Conservation (phyloP, 2,329 filamentous ascomycete genomes). For the Pseudocercospora ulei region DNA sequence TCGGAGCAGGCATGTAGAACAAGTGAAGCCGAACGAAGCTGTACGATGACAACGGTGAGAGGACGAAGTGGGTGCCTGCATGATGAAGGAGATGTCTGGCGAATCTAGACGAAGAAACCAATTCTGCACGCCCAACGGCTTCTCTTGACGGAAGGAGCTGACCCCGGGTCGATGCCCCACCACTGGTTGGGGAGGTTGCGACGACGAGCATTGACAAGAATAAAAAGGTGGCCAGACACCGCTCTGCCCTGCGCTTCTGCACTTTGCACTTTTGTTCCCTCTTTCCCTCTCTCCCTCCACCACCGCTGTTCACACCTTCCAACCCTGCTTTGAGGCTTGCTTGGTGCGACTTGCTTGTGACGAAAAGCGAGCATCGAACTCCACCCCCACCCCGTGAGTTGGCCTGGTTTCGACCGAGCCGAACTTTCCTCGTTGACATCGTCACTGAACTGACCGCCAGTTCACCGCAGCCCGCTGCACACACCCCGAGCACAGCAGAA, state of each 20-base stretch:
- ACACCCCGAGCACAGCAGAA: conserved; percentile 12
- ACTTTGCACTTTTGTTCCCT: not conserved
- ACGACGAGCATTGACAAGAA: conserved; percentile 1
- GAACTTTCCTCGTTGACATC: conserved; percentile 10
- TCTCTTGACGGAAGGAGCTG: not conserved
- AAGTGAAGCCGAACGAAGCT: not conserved
- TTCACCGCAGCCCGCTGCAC: conserved; percentile 5
- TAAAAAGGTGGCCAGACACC: conserved; percentile 5
- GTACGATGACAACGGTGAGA: conserved; percentile 2
- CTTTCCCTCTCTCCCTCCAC: not conserved
- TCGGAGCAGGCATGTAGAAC: not conserved
- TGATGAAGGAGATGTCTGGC: conserved; percentile 2
- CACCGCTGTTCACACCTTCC: conserved; percentile 1
- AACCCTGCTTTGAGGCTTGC: conserved; percentile 7
- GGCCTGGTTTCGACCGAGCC: conserved; percentile 8
- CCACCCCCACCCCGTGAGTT: conserved; percentile 10
- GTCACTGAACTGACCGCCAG: conserved; percentile 17
- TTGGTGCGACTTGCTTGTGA: conserved; percentile 3
- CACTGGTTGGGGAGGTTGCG: conserved; percentile 4
- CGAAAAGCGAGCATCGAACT: not conserved
- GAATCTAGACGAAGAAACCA: conserved; percentile 4
- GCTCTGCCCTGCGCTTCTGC: not conserved
- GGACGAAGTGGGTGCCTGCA: not conserved
- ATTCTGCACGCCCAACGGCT: conserved; percentile 1
- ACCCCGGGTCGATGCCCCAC: conserved; percentile 6